Evolutionary conservation across 257 asterid species (phyloP), one percentile per base, ranked within the genome.

Genomic region (Sherardia arvensis): DNA sequence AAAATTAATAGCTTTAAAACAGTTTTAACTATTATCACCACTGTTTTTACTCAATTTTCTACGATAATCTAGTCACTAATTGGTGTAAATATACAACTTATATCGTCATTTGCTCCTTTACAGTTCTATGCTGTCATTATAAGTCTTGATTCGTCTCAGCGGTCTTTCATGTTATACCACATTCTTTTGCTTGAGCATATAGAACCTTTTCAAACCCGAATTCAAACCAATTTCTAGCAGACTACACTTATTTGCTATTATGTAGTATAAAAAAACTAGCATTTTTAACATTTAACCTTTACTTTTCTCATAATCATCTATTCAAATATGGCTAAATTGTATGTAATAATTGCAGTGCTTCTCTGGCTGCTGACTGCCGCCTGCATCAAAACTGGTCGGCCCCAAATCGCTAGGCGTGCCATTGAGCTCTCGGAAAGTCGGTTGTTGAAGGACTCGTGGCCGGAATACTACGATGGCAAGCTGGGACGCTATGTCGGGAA

Each of bases 301-400:
- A 38, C 12, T 38, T 10, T 38, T 38, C 1, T 38, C 47, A 12
- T 11, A 11, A 38, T 38, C 47, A 10, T 38, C 4, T 15, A 38
- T 38, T 36, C 17, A 1, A 9, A 9, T 7, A 3, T 32, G 7
- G 34, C 7, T 10, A 34, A 0, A 36, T 10, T 36, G 45, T 36
- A 36, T 33, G 40, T 33, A 8, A 33, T 11, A 33, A 33, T 33
- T 76, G 82, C 73, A 90, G 97, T 90, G 40, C 95, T 90, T 53
- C 43, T 87, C 43, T 90, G 97, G 97, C 85, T 90, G 27, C 85
- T 90, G 9, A 90, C 97, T 1, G 97, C 97, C 0, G 97, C 97
- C 8, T 83, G 91, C 80, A 82, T 90, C 69, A 90, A 90, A 79
- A 87, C 87, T 0, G 97, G 97, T 1, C 79, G 97, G n/a, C 94